Evolutionary conservation across 176 grass and related monocot species (phyloP).

Genomic region (Musa itinerans): DNA sequence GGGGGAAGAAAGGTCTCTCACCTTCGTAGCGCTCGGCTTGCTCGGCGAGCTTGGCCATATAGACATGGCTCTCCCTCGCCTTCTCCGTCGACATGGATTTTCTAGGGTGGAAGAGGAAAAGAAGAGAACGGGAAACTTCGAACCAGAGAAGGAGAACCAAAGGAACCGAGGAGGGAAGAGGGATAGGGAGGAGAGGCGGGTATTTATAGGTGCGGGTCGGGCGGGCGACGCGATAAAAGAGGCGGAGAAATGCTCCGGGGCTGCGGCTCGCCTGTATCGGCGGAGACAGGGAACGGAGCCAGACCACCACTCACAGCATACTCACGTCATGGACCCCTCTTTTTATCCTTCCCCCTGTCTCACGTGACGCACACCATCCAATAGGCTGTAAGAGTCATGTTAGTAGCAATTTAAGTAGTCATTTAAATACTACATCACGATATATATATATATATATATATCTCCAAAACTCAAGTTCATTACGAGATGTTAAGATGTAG

Average conservation of each 20-base stretch:
- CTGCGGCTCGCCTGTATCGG: too few relatives aligned
- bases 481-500: too few relatives aligned
- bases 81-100: not conserved
- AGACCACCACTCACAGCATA: too few relatives aligned
- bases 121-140: conserved; percentile 24
- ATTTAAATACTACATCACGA: too few relatives aligned
- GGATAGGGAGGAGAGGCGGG: not conserved
- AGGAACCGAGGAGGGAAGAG: not conserved
- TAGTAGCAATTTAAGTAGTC: too few relatives aligned
- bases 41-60: conserved; percentile 31
- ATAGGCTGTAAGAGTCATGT: too few relatives aligned
- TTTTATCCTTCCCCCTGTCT: too few relatives aligned
- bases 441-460: too few relatives aligned
- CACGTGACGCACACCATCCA: too few relatives aligned
- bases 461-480: too few relatives aligned
- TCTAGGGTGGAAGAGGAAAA: not conserved
- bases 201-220: not conserved
- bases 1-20: not conserved
- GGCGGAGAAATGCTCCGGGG: not conserved
- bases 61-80: conserved; percentile 28
- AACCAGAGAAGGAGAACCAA: not conserved
- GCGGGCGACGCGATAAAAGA: not conserved
- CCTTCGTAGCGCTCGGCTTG: conserved; percentile 36
- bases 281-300: too few relatives aligned
- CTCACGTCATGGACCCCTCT: too few relatives aligned